Evolutionary conservation across 495 filamentous ascomycete genomes (phyloP).

Genomic region (Trichocladium uniseriatum): DNA sequence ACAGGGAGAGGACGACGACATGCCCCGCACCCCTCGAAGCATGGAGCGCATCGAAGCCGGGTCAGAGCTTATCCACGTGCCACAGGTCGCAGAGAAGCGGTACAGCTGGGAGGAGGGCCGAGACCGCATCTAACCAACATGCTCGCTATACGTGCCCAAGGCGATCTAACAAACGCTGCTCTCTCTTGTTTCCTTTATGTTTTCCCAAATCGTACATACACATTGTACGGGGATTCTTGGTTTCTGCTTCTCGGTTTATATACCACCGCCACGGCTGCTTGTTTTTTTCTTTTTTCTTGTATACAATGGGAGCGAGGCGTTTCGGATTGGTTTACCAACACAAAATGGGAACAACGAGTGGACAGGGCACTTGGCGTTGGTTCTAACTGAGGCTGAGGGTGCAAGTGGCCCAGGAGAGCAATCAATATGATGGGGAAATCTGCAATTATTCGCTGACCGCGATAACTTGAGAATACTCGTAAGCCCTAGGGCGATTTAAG

Average conservation of each 20-base stretch:
- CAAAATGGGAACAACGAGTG: background rate
- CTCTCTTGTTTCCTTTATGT: background rate
- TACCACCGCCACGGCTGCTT: background rate
- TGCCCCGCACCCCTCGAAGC: conserved; percentile 27
- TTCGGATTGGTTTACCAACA: background rate
- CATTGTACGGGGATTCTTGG: background rate
- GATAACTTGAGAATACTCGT: too few relatives aligned
- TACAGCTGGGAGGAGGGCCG: conserved; percentile 43
- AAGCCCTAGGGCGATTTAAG: too few relatives aligned
- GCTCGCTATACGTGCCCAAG: too few relatives aligned
- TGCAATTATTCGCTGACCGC: too few relatives aligned
- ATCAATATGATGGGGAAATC: too few relatives aligned
- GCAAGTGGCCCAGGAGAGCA: too few relatives aligned
- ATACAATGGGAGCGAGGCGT: conserved; percentile 7
- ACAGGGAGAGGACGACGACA: conserved; percentile 8
- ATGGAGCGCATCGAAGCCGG: conserved; percentile 32
- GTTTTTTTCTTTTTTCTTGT: background rate
- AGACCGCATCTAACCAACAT: background rate
- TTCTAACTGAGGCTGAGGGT: too few relatives aligned
- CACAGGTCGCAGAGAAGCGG: conserved; percentile 40
- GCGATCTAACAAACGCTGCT: too few relatives aligned
- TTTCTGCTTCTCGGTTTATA: background rate
- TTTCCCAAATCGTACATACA: background rate
- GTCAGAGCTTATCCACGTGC: conserved; percentile 41
- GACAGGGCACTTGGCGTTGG: too few relatives aligned